These are phyloP conservation scores for Penicillium desertorum DNA, from an alignment of 495 filamentous ascomycete species.

Conservation along the genomic window DNA sequence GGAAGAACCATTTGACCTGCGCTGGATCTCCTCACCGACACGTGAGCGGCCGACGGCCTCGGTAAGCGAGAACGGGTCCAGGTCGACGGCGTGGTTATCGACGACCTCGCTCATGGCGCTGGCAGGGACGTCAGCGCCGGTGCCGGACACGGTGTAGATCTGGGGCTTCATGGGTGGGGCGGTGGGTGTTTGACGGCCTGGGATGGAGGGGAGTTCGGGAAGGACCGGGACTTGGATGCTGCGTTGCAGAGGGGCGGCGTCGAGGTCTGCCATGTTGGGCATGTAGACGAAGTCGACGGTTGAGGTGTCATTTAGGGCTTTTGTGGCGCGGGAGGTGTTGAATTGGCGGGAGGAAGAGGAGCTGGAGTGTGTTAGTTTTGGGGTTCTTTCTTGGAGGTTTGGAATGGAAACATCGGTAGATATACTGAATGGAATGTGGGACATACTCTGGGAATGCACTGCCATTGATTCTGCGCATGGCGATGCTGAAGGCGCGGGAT, in stretches of 20 bases:
- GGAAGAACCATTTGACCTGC: slow-evolving; percentile 21
- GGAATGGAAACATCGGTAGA: slow-evolving; percentile 1
- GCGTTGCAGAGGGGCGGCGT: slow-evolving; percentile 29
- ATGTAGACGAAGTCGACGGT: slow-evolving; percentile 66
- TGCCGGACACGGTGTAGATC: slow-evolving; percentile 56
- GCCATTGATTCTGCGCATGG: slow-evolving; percentile 48
- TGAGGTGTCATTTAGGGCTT: slow-evolving; percentile 56
- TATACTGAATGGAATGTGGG: background rate
- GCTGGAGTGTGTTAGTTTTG: slow-evolving; percentile 25
- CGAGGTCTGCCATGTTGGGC: slow-evolving; percentile 50
- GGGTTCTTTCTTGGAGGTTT: background rate
- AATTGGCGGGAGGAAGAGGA: slow-evolving; percentile 49
- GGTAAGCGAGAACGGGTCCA: slow-evolving; percentile 60
- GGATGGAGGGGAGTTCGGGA: slow-evolving; percentile 43
- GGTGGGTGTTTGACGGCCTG: slow-evolving; percentile 21
- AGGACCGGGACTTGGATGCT: slow-evolving; percentile 54
- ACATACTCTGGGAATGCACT: slow-evolving; percentile 44
- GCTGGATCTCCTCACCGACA: slow-evolving; percentile 39
- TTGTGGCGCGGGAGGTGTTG: slow-evolving; percentile 58
- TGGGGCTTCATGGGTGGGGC: slow-evolving; percentile 52
- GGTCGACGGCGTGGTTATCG: slow-evolving; percentile 55
- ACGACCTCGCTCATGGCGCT: slow-evolving; percentile 59
- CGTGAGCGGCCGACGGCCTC: slow-evolving; percentile 48
- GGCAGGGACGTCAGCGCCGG: slow-evolving; percentile 52
- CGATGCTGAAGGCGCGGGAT: slow-evolving; percentile 55